phyloP scores from a whole-genome alignment of 139 green algal genomes.

The Helicosporidium sp. region DNA sequence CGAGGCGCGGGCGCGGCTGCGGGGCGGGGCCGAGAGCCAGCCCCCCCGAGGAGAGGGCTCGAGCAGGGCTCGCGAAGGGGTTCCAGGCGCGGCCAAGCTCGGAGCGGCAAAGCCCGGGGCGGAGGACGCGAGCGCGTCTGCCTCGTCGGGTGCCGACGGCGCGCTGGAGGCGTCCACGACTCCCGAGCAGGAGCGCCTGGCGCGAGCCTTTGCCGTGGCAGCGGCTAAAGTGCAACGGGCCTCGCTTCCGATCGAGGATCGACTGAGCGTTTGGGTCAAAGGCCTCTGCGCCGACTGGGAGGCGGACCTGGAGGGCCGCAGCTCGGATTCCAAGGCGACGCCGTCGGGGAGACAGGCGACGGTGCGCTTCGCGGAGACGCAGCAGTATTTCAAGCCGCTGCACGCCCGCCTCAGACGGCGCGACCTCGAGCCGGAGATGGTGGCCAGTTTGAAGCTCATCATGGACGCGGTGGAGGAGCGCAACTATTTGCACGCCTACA shows the following conservation, averaged over 20 bases:
- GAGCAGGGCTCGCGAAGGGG: no score
- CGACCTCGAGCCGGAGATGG: slow-evolving; percentile 29
- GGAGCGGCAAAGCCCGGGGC: no score
- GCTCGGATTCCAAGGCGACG: slow-evolving; percentile 19
- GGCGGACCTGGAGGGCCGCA: slow-evolving; percentile 58
- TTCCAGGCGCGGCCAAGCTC: no score
- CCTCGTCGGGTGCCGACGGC: no score
- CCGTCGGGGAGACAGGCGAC: slow-evolving; percentile 35
- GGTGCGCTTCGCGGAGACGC: slow-evolving; percentile 53
- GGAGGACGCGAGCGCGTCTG: no score
- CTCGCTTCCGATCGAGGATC: slow-evolving; percentile 45
- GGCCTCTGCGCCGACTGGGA: slow-evolving; percentile 63
- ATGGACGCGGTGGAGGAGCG: slow-evolving; percentile 47
- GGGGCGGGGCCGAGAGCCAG: no score
- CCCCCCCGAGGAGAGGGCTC: no score
- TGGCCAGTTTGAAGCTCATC: slow-evolving; percentile 33
- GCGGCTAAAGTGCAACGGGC: no score
- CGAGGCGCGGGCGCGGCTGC: no score
- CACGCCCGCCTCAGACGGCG: slow-evolving; percentile 48
- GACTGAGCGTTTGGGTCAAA: slow-evolving; percentile 28
- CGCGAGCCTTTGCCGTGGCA: no score
- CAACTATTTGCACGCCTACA: slow-evolving; percentile 84
- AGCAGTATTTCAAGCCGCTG: slow-evolving; percentile 67
- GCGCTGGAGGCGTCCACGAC: no score
- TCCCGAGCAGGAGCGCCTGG: no score